Base-by-base conservation (phyloP, 495 filamentous ascomycete species). In the Physcia stellaris region DNA sequence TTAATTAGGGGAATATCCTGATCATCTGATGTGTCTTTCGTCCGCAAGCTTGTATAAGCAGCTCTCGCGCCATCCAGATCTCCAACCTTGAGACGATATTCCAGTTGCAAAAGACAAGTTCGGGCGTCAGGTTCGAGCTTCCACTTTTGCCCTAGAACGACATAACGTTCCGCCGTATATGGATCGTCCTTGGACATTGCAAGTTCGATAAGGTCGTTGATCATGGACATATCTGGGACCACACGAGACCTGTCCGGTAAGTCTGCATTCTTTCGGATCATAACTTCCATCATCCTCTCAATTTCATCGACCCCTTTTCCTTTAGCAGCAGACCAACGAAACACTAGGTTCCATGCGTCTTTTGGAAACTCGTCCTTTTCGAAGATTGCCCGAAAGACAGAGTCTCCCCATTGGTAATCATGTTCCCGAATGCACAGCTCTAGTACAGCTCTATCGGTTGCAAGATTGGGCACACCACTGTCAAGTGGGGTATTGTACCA, bases 321-420 rank as follows among this genome's bases (percentile, higher is more conserved):
- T 43, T 78, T 70, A 10, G 77, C 67, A 10, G 78, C 79, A 19
- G 83, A 75, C 81, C 82, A 93, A 33, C 80, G 70, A 29, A 94
- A 66, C 5, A 79, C 59, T 22, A 79, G 65, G 46, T 86, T 75
- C 70, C 80, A 80, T 4, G 54, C 59, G 9, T 50, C 62, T 18
- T 66, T 58, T 26, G 79, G 70, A 20, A 43, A 53, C 16, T 65
- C 67, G 13, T 45, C 60, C 13, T 43, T 54, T 31, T 66, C 58
- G 19, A 76, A 51, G 13, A 86, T 50, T 4, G 71, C 59, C 23
- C 74, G 61, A 26, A 84, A 73, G 16, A 92, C 59, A 13, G 64
- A 47, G 33, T 68, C 62, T 2, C 77, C 79, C 71, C 78, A 88
- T 2, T 71, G 60, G 6, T 64, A 43, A 27, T 85, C 68, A 10